Percentiles rank a stretch among this genome's conserved stretches.
Evolutionary conservation across 2,329 filamentous ascomycete species (phyloP).

Genomic region (Cladosporium velox): DNA sequence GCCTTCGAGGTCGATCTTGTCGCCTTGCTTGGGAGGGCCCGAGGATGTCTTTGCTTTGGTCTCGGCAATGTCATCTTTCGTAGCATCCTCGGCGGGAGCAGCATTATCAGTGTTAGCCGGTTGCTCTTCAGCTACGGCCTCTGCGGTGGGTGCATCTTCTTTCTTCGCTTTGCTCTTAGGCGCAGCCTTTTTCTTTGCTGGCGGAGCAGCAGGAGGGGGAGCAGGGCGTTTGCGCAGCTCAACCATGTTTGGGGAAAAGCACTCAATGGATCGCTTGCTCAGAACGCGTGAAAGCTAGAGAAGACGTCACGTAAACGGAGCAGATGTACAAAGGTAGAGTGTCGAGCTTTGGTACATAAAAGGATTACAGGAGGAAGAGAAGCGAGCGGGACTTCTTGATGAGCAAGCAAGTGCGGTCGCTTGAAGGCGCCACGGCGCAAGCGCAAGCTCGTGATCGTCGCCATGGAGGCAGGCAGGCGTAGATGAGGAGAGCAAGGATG

Average conservation of each 20-base stretch:
- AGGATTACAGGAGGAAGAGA: not conserved
- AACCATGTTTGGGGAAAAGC: conserved; percentile 44
- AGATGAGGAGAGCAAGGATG: conserved; percentile 3
- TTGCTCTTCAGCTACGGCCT: conserved; percentile 18
- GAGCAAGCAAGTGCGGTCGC: conserved; percentile 11
- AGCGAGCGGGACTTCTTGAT: not conserved
- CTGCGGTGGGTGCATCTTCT: conserved; percentile 29
- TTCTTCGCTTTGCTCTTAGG: conserved; percentile 34
- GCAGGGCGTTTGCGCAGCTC: conserved; percentile 66
- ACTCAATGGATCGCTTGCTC: conserved; percentile 10
- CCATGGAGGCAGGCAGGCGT: not conserved
- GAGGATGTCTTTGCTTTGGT: conserved; percentile 19
- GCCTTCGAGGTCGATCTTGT: conserved; percentile 54
- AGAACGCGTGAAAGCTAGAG: not conserved
- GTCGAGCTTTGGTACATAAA: not conserved
- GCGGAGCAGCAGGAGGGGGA: conserved; percentile 49
- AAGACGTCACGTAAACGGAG: not conserved
- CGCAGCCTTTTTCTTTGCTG: conserved; percentile 49
- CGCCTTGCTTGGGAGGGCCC: conserved; percentile 47
- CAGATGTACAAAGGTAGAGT: not conserved
- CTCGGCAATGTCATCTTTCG: conserved; percentile 1
- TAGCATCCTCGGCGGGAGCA: conserved; percentile 21
- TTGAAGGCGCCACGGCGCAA: conserved; percentile 17
- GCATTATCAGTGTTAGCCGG: not conserved
- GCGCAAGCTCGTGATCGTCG: conserved; percentile 5